phyloP scores from a whole-genome alignment of 345 rosid genomes.

The Boechera divaricarpa region DNA sequence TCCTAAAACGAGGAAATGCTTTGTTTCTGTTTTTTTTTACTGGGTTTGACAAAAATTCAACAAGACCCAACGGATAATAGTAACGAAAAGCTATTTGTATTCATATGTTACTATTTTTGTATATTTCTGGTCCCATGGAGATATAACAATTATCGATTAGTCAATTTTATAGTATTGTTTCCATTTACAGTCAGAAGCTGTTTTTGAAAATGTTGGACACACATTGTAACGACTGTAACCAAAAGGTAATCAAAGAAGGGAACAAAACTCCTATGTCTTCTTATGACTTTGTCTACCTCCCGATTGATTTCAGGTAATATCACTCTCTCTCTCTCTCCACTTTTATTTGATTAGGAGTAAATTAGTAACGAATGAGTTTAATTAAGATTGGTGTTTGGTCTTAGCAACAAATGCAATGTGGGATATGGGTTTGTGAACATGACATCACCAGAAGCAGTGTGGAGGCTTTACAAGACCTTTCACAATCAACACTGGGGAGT shows the following conservation, averaged over 20 bases:
- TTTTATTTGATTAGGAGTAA: background rate
- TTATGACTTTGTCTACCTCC: conserved; percentile 94
- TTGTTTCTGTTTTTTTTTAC: conserved; percentile 32
- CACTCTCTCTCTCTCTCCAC: background rate
- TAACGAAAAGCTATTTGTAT: background rate
- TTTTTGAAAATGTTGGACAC: conserved; percentile 82
- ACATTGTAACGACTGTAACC: conserved; percentile 91
- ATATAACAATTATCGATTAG: conserved; percentile 13
- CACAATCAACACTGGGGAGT: conserved; percentile 81
- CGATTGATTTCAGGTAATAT: conserved; percentile 87
- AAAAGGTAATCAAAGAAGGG: conserved; percentile 56
- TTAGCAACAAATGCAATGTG: conserved; percentile 85
- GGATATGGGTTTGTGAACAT: conserved; percentile 99
- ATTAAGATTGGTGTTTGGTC: background rate
- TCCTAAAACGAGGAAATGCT: conserved; percentile 32
- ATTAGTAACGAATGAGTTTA: background rate
- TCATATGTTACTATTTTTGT: conserved; percentile 35
- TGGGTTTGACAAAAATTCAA: conserved; percentile 38
- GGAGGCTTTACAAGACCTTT: conserved; percentile 81
- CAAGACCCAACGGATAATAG: conserved; percentile 25
- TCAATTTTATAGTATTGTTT: conserved; percentile 31
- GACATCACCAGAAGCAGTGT: conserved; percentile 82
- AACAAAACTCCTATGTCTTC: conserved; percentile 67
- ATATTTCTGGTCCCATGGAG: conserved; percentile 1
- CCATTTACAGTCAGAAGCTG: conserved; percentile 58